phyloP scores from a whole-genome alignment of 345 rosid genomes.

The Gossypium anomalum region DNA sequence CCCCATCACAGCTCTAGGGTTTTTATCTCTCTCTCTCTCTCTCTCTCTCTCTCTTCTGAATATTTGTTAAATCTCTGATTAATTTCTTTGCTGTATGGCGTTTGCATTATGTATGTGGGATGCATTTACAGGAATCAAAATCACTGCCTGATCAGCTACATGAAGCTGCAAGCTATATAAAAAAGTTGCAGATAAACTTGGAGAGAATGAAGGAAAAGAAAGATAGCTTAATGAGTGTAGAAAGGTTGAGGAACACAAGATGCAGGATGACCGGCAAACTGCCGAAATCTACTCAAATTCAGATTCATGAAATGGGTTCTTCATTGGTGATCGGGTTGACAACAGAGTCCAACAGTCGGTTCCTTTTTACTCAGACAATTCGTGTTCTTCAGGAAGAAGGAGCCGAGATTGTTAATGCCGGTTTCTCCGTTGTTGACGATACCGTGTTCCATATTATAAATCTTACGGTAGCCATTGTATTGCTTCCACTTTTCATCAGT shows the following conservation, averaged over 20 bases:
- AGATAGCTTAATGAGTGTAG: constrained; percentile 26
- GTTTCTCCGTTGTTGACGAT: constrained; percentile 30
- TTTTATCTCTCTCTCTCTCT: constrained; percentile 6
- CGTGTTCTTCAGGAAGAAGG: constrained; percentile 46
- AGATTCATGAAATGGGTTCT: constrained; percentile 35
- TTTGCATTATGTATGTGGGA: not conserved
- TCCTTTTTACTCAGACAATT: constrained; percentile 33
- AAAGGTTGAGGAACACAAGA: not conserved
- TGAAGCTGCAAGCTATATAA: constrained; percentile 52
- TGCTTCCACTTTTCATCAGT: not conserved
- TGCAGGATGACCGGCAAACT: not conserved
- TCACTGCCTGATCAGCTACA: constrained; percentile 55
- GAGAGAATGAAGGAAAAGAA: constrained; percentile 54
- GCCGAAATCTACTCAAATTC: constrained; percentile 24
- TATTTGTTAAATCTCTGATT: not conserved
- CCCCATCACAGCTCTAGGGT: constrained; percentile 39
- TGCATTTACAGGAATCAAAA: constrained; percentile 27
- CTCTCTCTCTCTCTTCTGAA: not conserved
- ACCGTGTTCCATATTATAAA: constrained; percentile 38
- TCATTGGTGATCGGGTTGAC: constrained; percentile 40
- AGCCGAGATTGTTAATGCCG: constrained; percentile 38
- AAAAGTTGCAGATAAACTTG: constrained; percentile 47
- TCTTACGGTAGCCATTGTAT: constrained; percentile 25
- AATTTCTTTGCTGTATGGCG: not conserved
- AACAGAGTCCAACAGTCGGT: constrained; percentile 33